These are phyloP conservation scores for Cladophialophora yegresii DNA, from an alignment of 2,329 filamentous ascomycete species.

Conservation along the genomic window DNA sequence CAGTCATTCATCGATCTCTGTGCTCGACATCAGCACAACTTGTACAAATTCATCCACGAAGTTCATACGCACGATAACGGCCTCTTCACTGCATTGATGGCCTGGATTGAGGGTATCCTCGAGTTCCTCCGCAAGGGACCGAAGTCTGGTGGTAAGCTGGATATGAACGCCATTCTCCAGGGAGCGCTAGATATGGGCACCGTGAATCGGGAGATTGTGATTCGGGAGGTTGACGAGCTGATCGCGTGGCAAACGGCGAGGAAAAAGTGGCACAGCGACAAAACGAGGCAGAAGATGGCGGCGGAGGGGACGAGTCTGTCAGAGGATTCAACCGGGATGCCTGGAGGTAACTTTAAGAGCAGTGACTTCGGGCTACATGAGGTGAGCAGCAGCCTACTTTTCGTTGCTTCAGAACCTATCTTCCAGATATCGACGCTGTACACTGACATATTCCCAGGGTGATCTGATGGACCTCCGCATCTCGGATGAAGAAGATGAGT, in stretches of 20 bases:
- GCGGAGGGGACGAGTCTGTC: slow-evolving; percentile 62
- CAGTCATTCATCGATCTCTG: slow-evolving; percentile 98
- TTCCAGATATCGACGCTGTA: neutral
- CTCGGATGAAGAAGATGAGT: slow-evolving; percentile 69
- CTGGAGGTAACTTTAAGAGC: slow-evolving; percentile 66
- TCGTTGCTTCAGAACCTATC: neutral
- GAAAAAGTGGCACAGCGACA: slow-evolving; percentile 98
- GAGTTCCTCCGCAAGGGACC: slow-evolving; percentile 89
- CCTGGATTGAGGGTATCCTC: slow-evolving; percentile 93
- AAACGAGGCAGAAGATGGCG: slow-evolving; percentile 98
- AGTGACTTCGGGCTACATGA: slow-evolving; percentile 88
- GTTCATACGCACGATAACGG: slow-evolving; percentile 97
- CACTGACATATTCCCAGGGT: slow-evolving; percentile 43
- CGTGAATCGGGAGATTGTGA: slow-evolving; percentile 71
- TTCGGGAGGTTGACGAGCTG: slow-evolving; percentile 78
- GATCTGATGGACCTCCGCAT: slow-evolving; percentile 86
- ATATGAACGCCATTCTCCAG: slow-evolving; percentile 91
- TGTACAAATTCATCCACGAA: slow-evolving; percentile 99
- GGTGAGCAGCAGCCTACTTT: slow-evolving; percentile 49
- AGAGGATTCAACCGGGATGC: slow-evolving; percentile 52
- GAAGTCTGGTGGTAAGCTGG: slow-evolving; percentile 72
- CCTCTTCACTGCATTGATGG: slow-evolving; percentile 93
- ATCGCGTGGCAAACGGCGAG: slow-evolving; percentile 93
- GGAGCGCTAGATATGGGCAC: slow-evolving; percentile 68
- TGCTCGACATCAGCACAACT: slow-evolving; percentile 89